phyloP scores from a whole-genome alignment of 306 rosid genomes.

The Pachyrhizus erosus region DNA sequence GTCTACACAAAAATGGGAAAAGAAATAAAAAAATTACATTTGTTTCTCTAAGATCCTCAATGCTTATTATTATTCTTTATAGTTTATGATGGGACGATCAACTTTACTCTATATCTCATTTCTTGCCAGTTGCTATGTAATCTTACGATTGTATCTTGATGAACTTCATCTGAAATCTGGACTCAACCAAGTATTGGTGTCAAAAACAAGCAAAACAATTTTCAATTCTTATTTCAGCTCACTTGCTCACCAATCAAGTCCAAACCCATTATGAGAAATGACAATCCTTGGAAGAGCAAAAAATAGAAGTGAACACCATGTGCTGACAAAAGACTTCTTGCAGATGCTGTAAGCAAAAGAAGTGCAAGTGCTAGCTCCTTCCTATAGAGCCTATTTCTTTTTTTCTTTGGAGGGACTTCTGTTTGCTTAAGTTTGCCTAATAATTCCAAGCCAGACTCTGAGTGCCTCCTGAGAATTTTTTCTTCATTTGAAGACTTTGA shows the following conservation, averaged over 20 bases:
- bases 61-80: constrained; percentile 44
- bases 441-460: constrained; percentile 83
- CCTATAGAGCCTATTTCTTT: constrained; percentile 80
- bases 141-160: constrained; percentile 43
- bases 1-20: constrained; percentile 31
- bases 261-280: constrained; percentile 87
- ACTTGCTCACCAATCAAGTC: constrained; percentile 97
- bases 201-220: constrained; percentile 40
- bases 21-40: constrained; percentile 37
- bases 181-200: constrained; percentile 38
- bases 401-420: constrained; percentile 59
- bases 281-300: constrained; percentile 94
- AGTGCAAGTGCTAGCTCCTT: constrained; percentile 94
- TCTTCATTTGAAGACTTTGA: constrained; percentile 73
- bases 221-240: constrained; percentile 53
- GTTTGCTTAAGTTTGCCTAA: constrained; percentile 69
- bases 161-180: constrained; percentile 42
- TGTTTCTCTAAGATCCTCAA: constrained; percentile 39
- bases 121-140: constrained; percentile 38
- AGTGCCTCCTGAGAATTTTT: constrained; percentile 78
- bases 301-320: constrained; percentile 98
- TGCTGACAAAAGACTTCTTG: constrained; percentile 86
- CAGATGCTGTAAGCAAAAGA: constrained; percentile 89
- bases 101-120: constrained; percentile 43
- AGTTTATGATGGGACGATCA: constrained; percentile 52